These are phyloP conservation scores for Cymodocea nodosa DNA, from an alignment of 116 monocot species.

Conservation along the genomic window DNA sequence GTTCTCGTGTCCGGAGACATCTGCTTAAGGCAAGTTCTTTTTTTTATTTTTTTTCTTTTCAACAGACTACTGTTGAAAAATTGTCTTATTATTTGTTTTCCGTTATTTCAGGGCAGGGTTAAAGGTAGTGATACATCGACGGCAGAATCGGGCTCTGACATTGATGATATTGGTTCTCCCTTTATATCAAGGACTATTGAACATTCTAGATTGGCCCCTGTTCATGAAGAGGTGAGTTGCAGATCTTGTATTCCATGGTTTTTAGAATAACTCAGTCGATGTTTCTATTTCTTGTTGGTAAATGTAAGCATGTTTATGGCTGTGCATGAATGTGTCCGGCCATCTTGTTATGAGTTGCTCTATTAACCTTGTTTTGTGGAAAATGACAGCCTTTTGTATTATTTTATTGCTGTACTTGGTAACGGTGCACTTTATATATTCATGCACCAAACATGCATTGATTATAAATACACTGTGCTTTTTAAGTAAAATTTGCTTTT, in stretches of 20 bases:
- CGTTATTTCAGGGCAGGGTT: constrained; percentile 30
- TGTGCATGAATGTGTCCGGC: too few species aligned
- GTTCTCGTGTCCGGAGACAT: constrained; percentile 11
- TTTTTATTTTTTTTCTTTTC: background rate
- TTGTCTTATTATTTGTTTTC: background rate
- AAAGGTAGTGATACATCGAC: constrained; percentile 75
- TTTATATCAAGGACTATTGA: constrained; percentile 22
- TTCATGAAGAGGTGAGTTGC: constrained; percentile 72
- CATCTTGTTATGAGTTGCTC: too few species aligned
- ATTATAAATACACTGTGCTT: background rate
- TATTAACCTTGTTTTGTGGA: too few species aligned
- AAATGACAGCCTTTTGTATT: too few species aligned
- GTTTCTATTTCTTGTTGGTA: background rate
- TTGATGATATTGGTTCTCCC: constrained; percentile 81
- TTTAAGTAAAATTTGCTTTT: background rate
- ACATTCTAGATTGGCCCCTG: constrained; percentile 50
- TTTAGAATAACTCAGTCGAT: background rate
- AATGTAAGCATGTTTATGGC: too few species aligned
- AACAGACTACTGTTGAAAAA: background rate
- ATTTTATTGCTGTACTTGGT: too few species aligned
- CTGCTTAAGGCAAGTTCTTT: constrained; percentile 35
- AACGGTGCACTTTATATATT: too few species aligned
- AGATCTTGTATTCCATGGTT: background rate
- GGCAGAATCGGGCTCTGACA: constrained; percentile 78
- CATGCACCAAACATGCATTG: too few species aligned